phyloP scores from a whole-genome alignment of 768 basidiomycete genomes.

The Tephrocybe sp. region DNA sequence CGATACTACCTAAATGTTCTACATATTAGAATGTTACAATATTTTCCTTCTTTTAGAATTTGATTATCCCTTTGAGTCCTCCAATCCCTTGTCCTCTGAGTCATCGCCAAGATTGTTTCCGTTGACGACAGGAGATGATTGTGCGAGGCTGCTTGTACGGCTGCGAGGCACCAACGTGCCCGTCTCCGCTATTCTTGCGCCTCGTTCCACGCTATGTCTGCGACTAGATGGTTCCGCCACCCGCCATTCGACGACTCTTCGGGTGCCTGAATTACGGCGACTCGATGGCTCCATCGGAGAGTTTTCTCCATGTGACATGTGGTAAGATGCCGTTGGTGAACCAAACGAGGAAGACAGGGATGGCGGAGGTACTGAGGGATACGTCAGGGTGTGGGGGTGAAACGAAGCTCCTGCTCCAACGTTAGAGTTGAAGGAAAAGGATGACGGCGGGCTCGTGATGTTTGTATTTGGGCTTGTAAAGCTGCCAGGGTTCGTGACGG shows the following conservation, averaged over 20 bases:
- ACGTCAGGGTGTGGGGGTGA: slow-evolving; percentile 50
- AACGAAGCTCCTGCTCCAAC: slow-evolving; percentile 27
- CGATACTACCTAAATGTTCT: slow-evolving; percentile 4
- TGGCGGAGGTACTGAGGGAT: slow-evolving; percentile 83
- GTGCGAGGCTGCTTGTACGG: slow-evolving; percentile 39
- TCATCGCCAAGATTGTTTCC: slow-evolving; percentile 1
- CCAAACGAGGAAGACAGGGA: slow-evolving; percentile 79
- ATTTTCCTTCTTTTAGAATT: slow-evolving; percentile 1
- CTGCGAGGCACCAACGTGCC: slow-evolving; percentile 52
- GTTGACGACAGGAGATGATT: slow-evolving; percentile 25
- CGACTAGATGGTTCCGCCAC: slow-evolving; percentile 40
- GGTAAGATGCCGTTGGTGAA: slow-evolving; percentile 54
- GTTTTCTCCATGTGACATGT: slow-evolving; percentile 45
- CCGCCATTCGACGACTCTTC: slow-evolving; percentile 33
- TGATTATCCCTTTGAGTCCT: slow-evolving; percentile 1
- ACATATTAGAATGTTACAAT: slow-evolving; percentile 14
- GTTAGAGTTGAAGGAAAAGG: slow-evolving; percentile 47
- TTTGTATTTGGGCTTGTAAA: slow-evolving; percentile 58
- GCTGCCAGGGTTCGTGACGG: slow-evolving; percentile 51
- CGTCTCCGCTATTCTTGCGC: slow-evolving; percentile 69
- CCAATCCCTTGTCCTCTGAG: slow-evolving; percentile 1
- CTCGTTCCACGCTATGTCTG: slow-evolving; percentile 58
- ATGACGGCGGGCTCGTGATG: slow-evolving; percentile 73
- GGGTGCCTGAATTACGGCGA: slow-evolving; percentile 46
- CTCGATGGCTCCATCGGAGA: slow-evolving; percentile 54